phyloP scores from a whole-genome alignment of 805 yeast species.

The Candida loeiensis region DNA sequence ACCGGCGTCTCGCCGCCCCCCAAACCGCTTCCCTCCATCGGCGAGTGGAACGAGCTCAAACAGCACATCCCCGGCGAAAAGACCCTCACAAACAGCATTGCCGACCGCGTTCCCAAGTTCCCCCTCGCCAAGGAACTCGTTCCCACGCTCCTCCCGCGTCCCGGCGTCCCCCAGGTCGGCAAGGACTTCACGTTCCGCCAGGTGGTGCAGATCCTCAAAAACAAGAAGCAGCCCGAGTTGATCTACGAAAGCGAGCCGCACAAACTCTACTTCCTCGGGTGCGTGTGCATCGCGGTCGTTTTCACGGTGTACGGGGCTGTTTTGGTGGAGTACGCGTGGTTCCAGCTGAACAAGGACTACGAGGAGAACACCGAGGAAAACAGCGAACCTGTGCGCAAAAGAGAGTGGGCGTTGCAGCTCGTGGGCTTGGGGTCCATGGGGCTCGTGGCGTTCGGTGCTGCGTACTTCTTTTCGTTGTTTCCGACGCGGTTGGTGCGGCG shows the following conservation, averaged over 20 bases:
- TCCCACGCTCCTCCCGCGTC: constrained; percentile 68
- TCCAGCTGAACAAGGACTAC: constrained; percentile 49
- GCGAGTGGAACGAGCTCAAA: constrained; percentile 42
- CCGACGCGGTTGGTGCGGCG: constrained; percentile 73
- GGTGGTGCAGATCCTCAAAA: constrained; percentile 54
- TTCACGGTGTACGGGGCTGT: constrained; percentile 67
- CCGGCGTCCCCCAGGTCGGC: constrained; percentile 74
- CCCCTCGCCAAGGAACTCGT: constrained; percentile 61
- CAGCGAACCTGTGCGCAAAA: constrained; percentile 38
- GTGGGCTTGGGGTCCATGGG: constrained; percentile 28
- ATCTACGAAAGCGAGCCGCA: constrained; percentile 85
- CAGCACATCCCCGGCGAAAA: constrained; percentile 58
- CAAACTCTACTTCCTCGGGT: constrained; percentile 64
- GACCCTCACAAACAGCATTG: constrained; percentile 40
- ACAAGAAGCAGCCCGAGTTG: constrained; percentile 61
- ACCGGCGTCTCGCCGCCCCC: not conserved
- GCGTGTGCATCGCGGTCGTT: constrained; percentile 65
- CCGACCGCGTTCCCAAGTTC: constrained; percentile 62
- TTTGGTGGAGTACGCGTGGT: constrained; percentile 53
- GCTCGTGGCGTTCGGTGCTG: constrained; percentile 24
- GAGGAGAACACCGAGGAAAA: constrained; percentile 47
- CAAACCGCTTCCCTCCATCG: constrained; percentile 25
- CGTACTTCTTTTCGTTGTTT: constrained; percentile 34
- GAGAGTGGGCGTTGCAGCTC: constrained; percentile 35
- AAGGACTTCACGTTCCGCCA: constrained; percentile 53